Percentiles rank a stretch among this genome's conserved stretches.
Conservation (phyloP, 129 eudicot genomes). For the Lonicera japonica region DNA sequence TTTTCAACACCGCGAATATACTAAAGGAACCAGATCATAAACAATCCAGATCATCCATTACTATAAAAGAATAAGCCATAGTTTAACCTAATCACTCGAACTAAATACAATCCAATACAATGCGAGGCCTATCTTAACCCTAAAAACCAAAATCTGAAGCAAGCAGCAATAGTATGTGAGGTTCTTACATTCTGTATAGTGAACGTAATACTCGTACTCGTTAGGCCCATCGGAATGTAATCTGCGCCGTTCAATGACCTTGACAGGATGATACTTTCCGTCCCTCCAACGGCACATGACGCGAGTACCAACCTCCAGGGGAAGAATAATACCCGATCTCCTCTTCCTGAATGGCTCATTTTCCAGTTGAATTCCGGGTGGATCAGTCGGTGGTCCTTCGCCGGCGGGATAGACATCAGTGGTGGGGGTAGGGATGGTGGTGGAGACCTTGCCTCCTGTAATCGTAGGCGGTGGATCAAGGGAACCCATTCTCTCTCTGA, state of each 20-base stretch:
- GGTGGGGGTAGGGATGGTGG: constrained; percentile 6
- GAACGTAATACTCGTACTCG: constrained; percentile 94
- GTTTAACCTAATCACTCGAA: too few species aligned
- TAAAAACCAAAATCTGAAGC: too few species aligned
- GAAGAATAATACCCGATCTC: constrained; percentile 37
- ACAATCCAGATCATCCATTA: too few species aligned
- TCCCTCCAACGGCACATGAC: constrained; percentile 94
- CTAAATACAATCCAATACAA: too few species aligned
- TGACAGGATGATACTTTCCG: constrained; percentile 79
- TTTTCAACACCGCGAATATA: too few species aligned
- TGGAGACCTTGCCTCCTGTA: constrained; percentile 28
- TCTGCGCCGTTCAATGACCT: constrained; percentile 91
- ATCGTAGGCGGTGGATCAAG: constrained; percentile 28
- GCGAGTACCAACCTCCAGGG: constrained; percentile 93
- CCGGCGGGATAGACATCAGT: not conserved
- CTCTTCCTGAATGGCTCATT: constrained; percentile 33
- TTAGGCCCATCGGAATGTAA: constrained; percentile 46
- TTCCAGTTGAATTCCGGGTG: constrained; percentile 3
- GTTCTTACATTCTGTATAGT: constrained; percentile 81
- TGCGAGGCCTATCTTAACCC: too few species aligned
- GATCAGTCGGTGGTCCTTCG: constrained; percentile 1
- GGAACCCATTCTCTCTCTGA: constrained; percentile 34
- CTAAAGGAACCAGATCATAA: too few species aligned
- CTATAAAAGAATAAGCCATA: too few species aligned
- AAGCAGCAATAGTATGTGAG: too few species aligned